Conservation (phyloP, 164 flowering plant species). For the Piper longum region DNA sequence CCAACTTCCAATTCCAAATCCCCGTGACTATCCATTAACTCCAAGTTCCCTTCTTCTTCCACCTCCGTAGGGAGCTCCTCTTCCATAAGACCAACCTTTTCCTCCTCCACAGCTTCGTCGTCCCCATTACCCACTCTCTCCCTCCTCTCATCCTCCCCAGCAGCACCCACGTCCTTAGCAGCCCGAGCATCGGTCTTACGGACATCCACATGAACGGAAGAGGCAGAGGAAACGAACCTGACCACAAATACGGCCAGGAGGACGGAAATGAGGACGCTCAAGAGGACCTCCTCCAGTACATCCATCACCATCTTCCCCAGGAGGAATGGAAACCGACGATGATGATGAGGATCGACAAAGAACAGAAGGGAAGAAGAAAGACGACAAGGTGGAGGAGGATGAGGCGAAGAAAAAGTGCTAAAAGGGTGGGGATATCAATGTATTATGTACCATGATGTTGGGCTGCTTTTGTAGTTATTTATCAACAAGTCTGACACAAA, state of each 20-base stretch:
- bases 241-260: conserved; percentile 37
- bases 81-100: background rate
- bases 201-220: conserved; percentile 5
- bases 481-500: no score
- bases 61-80: background rate
- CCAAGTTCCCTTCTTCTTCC: background rate
- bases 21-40: background rate
- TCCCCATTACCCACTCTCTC: background rate
- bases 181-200: background rate
- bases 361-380: no score
- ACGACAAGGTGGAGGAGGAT: no score
- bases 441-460: no score
- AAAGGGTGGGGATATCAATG: no score
- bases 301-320: conserved; percentile 21
- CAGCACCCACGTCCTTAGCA: background rate
- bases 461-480: no score
- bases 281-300: conserved; percentile 26
- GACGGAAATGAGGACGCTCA: conserved; percentile 34
- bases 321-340: no score
- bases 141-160: background rate
- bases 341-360: no score
- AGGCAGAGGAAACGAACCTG: conserved; percentile 34
- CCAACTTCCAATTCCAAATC: background rate
- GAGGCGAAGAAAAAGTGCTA: no score
- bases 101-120: background rate